Conservation (phyloP, 108 stramenopile genomes). For the Cylindrotheca closterium region DNA sequence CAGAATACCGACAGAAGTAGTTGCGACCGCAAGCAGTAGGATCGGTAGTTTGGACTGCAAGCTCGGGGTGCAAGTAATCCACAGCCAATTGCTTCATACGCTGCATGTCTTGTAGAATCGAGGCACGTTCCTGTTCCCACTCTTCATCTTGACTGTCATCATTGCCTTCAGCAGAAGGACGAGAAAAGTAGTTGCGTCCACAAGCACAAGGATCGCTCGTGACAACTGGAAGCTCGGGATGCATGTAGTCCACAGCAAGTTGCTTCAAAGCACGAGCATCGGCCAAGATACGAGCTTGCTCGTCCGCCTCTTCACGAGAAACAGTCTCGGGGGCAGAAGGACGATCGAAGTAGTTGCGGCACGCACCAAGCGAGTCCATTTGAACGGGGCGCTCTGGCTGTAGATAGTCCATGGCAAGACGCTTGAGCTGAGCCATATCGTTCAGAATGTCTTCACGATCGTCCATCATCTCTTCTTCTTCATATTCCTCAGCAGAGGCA, state of each 20-base stretch:
- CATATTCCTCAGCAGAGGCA: constrained; percentile 39
- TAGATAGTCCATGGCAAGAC: constrained; percentile 25
- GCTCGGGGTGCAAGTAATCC: constrained; percentile 63
- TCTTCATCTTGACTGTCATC: constrained; percentile 35
- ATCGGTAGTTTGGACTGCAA: constrained; percentile 29
- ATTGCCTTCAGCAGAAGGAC: constrained; percentile 60
- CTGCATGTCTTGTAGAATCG: constrained; percentile 40
- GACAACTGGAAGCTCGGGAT: constrained; percentile 57
- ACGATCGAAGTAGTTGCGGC: constrained; percentile 62
- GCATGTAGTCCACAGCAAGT: constrained; percentile 53
- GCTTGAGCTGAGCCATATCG: constrained; percentile 51
- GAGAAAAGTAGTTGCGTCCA: constrained; percentile 72
- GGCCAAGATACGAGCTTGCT: constrained; percentile 52
- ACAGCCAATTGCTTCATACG: constrained; percentile 57
- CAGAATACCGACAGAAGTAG: constrained; percentile 68
- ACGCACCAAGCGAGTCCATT: constrained; percentile 17
- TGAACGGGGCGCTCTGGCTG: constrained; percentile 41
- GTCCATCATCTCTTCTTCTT: constrained; percentile 41
- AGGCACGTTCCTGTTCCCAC: constrained; percentile 41
- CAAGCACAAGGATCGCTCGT: constrained; percentile 29
- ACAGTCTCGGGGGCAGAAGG: constrained; percentile 37
- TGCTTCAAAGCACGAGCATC: constrained; percentile 55
- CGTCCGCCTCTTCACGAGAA: constrained; percentile 43
- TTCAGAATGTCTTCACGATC: constrained; percentile 58
- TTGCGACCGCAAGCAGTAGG: too few relatives aligned